Evolutionary conservation across 2,329 filamentous ascomycete genomes (phyloP).

Genomic region (Cytospora mali): DNA sequence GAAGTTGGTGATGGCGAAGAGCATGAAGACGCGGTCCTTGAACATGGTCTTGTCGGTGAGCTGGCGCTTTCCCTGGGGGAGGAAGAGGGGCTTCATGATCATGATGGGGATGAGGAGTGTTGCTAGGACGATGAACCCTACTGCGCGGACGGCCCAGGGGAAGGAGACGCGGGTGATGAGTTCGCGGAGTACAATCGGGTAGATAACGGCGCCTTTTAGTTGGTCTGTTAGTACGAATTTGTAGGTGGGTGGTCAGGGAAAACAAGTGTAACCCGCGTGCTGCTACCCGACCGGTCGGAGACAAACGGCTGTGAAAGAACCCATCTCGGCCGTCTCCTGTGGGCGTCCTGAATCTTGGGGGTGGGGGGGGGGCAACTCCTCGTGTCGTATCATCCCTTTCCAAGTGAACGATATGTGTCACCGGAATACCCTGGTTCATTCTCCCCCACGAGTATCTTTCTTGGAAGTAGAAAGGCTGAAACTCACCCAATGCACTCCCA

Average conservation of each 20-base stretch:
- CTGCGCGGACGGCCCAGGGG: slow-evolving; percentile 32
- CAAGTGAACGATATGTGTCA: too few relatives aligned
- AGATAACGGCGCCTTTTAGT: slow-evolving; percentile 37
- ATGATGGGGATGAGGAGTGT: slow-evolving; percentile 33
- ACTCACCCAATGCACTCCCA: slow-evolving; percentile 41
- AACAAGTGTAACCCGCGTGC: background rate
- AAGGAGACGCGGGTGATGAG: slow-evolving; percentile 36
- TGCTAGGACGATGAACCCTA: slow-evolving; percentile 36
- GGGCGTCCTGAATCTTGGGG: too few relatives aligned
- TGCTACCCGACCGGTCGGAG: background rate
- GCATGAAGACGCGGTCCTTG: slow-evolving; percentile 40
- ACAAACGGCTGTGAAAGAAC: background rate
- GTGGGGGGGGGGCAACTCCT: too few relatives aligned
- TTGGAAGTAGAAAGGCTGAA: background rate
- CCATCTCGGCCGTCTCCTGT: too few relatives aligned
- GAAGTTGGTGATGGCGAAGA: slow-evolving; percentile 41
- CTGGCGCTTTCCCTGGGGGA: slow-evolving; percentile 38
- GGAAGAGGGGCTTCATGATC: slow-evolving; percentile 39
- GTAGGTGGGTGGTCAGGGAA: too few relatives aligned
- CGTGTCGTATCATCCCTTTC: background rate
- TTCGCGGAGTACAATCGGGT: slow-evolving; percentile 36
- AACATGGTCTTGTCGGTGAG: slow-evolving; percentile 45
- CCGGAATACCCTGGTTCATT: background rate
- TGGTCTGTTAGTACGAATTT: slow-evolving; percentile 5
- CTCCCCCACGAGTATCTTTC: background rate